Percentiles rank a stretch among this genome's conserved stretches.
These are phyloP conservation scores for Ogataea parapolymorpha DNA, from an alignment of 805 yeast species.

Conservation along the genomic window DNA sequence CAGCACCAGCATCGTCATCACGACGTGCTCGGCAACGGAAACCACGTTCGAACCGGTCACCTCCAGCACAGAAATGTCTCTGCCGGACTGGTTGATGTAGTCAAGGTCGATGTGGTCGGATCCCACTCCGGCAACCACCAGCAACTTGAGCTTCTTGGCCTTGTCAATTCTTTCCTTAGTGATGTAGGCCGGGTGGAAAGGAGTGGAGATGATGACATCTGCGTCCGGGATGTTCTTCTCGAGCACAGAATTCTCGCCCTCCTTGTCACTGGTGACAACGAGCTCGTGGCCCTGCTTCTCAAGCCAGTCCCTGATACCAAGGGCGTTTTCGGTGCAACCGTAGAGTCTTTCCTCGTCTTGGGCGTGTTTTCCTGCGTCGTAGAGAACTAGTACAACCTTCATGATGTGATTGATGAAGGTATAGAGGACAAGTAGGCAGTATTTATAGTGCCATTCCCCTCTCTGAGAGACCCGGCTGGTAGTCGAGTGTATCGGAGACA, in stretches of 20 bases:
- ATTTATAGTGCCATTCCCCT: constrained; percentile 11
- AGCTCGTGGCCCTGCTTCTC: constrained; percentile 65
- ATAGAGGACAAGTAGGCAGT: background rate
- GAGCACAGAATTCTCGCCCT: constrained; percentile 53
- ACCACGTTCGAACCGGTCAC: constrained; percentile 81
- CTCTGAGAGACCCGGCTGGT: background rate
- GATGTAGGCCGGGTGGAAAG: constrained; percentile 79
- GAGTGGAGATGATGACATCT: constrained; percentile 75
- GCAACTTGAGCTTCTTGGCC: constrained; percentile 67
- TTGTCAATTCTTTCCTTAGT: constrained; percentile 60
- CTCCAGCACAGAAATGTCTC: constrained; percentile 65
- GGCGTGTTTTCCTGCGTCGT: constrained; percentile 59
- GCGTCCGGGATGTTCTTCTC: constrained; percentile 69
- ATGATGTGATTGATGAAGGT: constrained; percentile 9
- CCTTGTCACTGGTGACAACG: constrained; percentile 66
- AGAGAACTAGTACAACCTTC: constrained; percentile 55
- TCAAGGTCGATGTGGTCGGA: constrained; percentile 75
- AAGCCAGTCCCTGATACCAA: constrained; percentile 64
- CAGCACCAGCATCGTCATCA: constrained; percentile 67
- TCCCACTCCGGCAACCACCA: constrained; percentile 82
- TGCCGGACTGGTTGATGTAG: constrained; percentile 56
- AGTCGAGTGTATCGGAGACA: background rate
- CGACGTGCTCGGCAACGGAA: constrained; percentile 78
- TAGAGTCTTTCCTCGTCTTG: constrained; percentile 55
- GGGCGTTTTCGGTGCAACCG: constrained; percentile 73